Conservation (phyloP, 2,329 filamentous ascomycete species). For the Verticillium klebahnii region DNA sequence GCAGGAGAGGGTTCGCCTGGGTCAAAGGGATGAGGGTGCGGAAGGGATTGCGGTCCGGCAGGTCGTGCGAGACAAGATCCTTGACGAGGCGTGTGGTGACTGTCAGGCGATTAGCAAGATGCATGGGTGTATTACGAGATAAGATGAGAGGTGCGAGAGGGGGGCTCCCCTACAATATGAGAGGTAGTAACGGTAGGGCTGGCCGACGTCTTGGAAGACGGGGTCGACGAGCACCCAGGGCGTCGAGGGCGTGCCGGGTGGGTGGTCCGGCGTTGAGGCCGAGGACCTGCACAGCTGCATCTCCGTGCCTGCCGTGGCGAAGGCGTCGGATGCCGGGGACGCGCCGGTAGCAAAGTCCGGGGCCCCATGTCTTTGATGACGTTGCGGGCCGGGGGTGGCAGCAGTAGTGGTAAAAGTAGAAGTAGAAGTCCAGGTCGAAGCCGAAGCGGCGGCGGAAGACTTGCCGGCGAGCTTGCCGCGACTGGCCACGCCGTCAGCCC, state of each 20-base stretch:
- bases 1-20: conserved; percentile 34
- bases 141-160: conserved; percentile 2
- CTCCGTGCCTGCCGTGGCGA: conserved; percentile 4
- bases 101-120: conserved; percentile 33
- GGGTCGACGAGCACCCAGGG: conserved; percentile 38
- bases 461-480: conserved; percentile 36
- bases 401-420: background rate
- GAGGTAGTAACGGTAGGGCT: conserved; percentile 36
- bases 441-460: conserved; percentile 24
- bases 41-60: conserved; percentile 40
- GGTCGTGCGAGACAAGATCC: conserved; percentile 45
- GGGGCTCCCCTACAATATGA: conserved; percentile 31
- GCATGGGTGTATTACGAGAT: background rate
- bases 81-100: conserved; percentile 46
- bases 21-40: conserved; percentile 38
- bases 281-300: conserved; percentile 18
- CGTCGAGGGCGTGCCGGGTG: conserved; percentile 13
- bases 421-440: background rate
- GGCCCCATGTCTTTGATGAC: background rate
- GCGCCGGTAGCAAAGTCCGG: background rate
- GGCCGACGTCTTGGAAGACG: conserved; percentile 48
- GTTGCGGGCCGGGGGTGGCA: background rate
- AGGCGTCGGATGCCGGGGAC: background rate
- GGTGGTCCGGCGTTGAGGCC: background rate
- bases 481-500: conserved; percentile 43